Base-by-base conservation (phyloP, 495 filamentous ascomycete species). In the Geopyxis carbonaria region DNA sequence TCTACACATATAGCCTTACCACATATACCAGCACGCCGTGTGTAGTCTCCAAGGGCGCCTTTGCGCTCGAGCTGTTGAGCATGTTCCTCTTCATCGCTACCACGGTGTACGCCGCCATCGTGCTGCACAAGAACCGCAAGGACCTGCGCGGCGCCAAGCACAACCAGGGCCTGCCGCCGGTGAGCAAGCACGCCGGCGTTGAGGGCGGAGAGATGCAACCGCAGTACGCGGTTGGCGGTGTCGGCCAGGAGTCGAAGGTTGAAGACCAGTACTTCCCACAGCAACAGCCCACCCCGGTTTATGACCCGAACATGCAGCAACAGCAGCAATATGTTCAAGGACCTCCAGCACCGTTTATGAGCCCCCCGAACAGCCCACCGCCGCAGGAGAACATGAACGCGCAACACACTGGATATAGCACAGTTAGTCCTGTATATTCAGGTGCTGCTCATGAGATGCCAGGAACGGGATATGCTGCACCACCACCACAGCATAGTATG, bases 81-180 rank as follows among this genome's bases (percentile, higher is more conserved):
- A 48, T 54, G 51, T 40, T 54, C 21, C 27, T 52, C n/a, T 54
- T 54, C 38, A 53, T 53, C 16, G 51, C 35, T 15, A 30, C 50
- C 9, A 45, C 48, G 21, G 45, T 53, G 25, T 30, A 48, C 13
- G 40, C 51, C 23, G 37, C 51, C 22, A 34, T 49, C 5, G 16
- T 44, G 18, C 45, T 54, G 18, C 34, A 43, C 35, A 43, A 43
- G 11, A 53, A 47, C 22, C 45, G 42, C 27, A 45, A 48, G 16
- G 51, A 54, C 11, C 42, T 54, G 22, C 42, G 37, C 19, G 51
- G 51, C 7, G 39, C 42, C 8, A 53, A 43, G 21, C 38, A 54
- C 32, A 25, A 32, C n/a, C 49, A 38, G 23, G 21, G 43, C 9
- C 16, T 37, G n/a, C 16, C 34, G 25, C 16, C 16, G n/a, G 34